Base-by-base conservation (phyloP, 495 filamentous ascomycete genomes). In the Ramalina peruviana region DNA sequence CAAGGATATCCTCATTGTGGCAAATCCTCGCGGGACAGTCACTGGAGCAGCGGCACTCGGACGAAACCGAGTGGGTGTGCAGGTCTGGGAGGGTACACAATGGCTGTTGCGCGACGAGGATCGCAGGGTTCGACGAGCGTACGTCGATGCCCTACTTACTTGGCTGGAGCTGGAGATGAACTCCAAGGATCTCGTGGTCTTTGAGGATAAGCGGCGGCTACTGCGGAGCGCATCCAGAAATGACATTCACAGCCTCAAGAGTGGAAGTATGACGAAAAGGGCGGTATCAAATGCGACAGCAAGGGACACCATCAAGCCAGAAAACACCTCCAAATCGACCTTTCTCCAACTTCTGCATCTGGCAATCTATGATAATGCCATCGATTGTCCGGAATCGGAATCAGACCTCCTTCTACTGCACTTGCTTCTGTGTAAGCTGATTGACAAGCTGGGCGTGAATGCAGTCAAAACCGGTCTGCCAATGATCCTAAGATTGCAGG, bases 51-150 rank as follows among this genome's bases (percentile, higher is more conserved):
- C 76, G 0, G 77, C 73, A 11, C 73, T 88, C 40, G 77, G 78
- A 1, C 76, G 89, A 52, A 85, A 82, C 57, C 75, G 66, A 27
- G 85, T 94, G 2, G 78, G 80, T 3, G 72, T 90, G 36, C 72
- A 82, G 36, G 81, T 86, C 0, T 96, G 89, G 89, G 86, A 94
- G 63, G 86, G 86, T 12, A 93, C 88, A 0, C 86, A 94, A 48
- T 92, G 85, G 80, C 75, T 96, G 41, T 67, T 94, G 19, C 76
- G 83, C 16, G 89, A 94, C 59, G 70, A 78, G 11, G 80, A 88
- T 56, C 75, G 73, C 17, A 71, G 79, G 19, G 88, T 94, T 40
- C 75, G 88, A 42, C 80, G 80, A 58, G 85, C 87, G 1, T 96
- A 94, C 58, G 78, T 76, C 7, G 84, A 94, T 62, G 84, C 88